phyloP scores from a whole-genome alignment of 2,329 filamentous ascomycete species.

The Fusarium sp. region DNA sequence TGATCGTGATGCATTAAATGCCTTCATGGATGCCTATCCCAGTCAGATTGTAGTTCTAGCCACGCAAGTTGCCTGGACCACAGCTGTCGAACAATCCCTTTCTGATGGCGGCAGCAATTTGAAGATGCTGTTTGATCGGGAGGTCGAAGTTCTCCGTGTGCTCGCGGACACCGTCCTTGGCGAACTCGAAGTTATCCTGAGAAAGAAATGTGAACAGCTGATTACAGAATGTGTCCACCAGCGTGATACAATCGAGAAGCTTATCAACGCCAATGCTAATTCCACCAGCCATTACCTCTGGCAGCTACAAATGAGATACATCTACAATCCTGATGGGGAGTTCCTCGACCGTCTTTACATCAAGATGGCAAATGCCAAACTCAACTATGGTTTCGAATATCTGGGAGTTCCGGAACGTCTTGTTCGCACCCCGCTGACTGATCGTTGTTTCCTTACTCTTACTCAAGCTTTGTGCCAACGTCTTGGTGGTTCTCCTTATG shows the following conservation, averaged over 20 bases:
- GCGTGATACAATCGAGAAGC: conserved; percentile 88
- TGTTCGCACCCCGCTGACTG: conserved; percentile 94
- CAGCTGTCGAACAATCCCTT: conserved; percentile 81
- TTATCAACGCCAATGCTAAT: conserved; percentile 78
- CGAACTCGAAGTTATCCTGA: conserved; percentile 84
- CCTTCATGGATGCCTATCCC: conserved; percentile 86
- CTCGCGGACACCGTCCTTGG: conserved; percentile 90
- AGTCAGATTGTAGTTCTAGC: conserved; percentile 96
- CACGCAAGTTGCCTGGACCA: conserved; percentile 94
- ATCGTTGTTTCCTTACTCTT: conserved; percentile 97
- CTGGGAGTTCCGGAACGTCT: conserved; percentile 95
- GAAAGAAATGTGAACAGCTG: conserved; percentile 97
- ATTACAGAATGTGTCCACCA: conserved; percentile 99
- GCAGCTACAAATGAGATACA: conserved; percentile 97
- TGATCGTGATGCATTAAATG: conserved; percentile 74
- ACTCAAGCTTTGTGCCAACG: conserved; percentile 95
- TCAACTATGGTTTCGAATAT: conserved; percentile 98
- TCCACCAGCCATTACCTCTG: conserved; percentile 86
- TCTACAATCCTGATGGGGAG: conserved; percentile 85
- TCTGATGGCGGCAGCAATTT: conserved; percentile 75
- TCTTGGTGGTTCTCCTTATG: conserved; percentile 95
- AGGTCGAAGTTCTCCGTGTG: conserved; percentile 84
- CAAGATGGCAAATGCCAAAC: conserved; percentile 95
- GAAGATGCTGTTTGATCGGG: conserved; percentile 77
- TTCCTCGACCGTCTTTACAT: conserved; percentile 84